These are phyloP conservation scores for Xylaria castorea DNA, from an alignment of 495 filamentous ascomycete genomes.

Conservation along the genomic window DNA sequence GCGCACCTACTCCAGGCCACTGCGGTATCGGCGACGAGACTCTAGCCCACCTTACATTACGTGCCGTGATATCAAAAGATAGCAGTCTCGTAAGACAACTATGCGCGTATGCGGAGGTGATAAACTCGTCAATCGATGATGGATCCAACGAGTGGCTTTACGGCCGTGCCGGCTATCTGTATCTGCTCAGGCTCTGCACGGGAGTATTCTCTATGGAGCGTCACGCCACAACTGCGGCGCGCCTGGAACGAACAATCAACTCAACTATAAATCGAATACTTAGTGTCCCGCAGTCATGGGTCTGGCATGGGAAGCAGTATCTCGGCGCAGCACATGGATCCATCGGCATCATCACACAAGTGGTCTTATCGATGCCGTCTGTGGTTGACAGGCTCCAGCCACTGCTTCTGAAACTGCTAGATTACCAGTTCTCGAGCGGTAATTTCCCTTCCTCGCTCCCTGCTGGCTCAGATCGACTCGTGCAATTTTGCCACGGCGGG, in stretches of 20 bases:
- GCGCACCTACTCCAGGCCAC: conserved; percentile 36
- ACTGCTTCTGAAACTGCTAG: conserved; percentile 54
- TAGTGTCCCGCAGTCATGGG: conserved; percentile 51
- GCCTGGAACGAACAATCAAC: conserved; percentile 44
- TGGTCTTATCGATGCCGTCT: conserved; percentile 57
- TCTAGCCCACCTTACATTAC: conserved; percentile 59
- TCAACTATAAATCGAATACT: conserved; percentile 49
- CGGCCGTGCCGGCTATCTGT: conserved; percentile 67
- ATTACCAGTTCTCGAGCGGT: conserved; percentile 46
- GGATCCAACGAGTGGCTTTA: conserved; percentile 61
- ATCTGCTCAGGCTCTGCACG: conserved; percentile 59
- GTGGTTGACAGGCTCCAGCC: conserved; percentile 47
- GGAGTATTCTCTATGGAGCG: conserved; percentile 22
- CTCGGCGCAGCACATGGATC: conserved; percentile 67
- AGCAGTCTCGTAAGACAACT: conserved; percentile 50
- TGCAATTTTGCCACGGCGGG: conserved; percentile 73
- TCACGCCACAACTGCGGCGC: conserved; percentile 36
- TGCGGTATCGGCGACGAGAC: conserved; percentile 66
- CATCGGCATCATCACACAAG: conserved; percentile 67
- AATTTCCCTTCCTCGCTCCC: conserved; percentile 51
- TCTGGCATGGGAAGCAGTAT: conserved; percentile 64
- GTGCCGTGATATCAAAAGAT: conserved; percentile 55
- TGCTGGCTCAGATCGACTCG: conserved; percentile 43
- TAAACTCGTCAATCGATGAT: conserved; percentile 41
- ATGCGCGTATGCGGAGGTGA: conserved; percentile 46